These are phyloP conservation scores for Boletus pseudopeckii DNA, from an alignment of 768 basidiomycete genomes.

Conservation along the genomic window DNA sequence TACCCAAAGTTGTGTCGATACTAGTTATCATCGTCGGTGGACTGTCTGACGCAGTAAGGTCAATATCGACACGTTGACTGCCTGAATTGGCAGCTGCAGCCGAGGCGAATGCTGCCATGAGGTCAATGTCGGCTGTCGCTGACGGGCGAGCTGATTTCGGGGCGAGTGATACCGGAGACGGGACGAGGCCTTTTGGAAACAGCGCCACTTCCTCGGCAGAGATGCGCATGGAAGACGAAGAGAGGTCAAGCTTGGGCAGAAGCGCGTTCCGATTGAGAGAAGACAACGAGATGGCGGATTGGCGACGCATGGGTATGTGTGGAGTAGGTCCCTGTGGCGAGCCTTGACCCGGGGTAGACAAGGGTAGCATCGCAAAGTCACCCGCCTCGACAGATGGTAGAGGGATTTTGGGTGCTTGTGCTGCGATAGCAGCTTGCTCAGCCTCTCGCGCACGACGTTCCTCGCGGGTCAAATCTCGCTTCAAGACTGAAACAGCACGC, in stretches of 20 bases:
- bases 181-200: slow-evolving; percentile 56
- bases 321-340: slow-evolving; percentile 33
- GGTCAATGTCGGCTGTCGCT: slow-evolving; percentile 54
- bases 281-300: slow-evolving; percentile 76
- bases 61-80: slow-evolving; percentile 45
- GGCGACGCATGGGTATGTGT: slow-evolving; percentile 48
- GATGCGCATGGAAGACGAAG: slow-evolving; percentile 62
- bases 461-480: slow-evolving; percentile 64
- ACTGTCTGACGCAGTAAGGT: slow-evolving; percentile 49
- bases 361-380: slow-evolving; percentile 20
- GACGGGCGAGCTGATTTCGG: slow-evolving; percentile 71
- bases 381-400: slow-evolving; percentile 20
- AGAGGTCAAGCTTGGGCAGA: slow-evolving; percentile 78
- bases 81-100: slow-evolving; percentile 37
- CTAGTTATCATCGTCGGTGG: slow-evolving; percentile 24
- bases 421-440: slow-evolving; percentile 41
- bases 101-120: slow-evolving; percentile 61
- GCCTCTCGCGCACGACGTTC: slow-evolving; percentile 49
- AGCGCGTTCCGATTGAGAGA: slow-evolving; percentile 70
- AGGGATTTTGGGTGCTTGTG: slow-evolving; percentile 23
- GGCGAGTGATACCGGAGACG: slow-evolving; percentile 76
- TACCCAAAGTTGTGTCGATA: slow-evolving; percentile 43
- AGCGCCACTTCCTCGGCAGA: slow-evolving; percentile 59
- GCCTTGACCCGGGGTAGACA: slow-evolving; percentile 33
- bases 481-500: slow-evolving; percentile 66